Conservation (phyloP, 2,329 filamentous ascomycete species). For the Ploettnerulaceae sp. region DNA sequence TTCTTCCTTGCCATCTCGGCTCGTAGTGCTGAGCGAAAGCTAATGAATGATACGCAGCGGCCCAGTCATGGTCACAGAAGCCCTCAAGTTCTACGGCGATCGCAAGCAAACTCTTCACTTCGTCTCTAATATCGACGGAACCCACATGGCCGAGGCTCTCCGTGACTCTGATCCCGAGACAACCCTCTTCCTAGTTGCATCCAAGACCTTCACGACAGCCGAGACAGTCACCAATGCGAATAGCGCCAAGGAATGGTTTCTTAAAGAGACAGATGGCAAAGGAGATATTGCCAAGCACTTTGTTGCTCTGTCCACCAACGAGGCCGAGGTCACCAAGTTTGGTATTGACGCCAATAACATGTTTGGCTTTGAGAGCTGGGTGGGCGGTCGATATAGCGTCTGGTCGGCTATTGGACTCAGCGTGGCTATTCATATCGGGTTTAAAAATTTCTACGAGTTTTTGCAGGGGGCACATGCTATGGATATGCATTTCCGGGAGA, state of each 20-base stretch:
- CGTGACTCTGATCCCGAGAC: slow-evolving; percentile 88
- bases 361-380: slow-evolving; percentile 99
- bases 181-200: slow-evolving; percentile 96
- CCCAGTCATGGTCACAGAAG: slow-evolving; percentile 98
- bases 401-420: slow-evolving; percentile 98
- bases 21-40: slow-evolving; percentile 29
- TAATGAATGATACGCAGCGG: slow-evolving; percentile 51
- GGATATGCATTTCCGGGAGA: slow-evolving; percentile 95
- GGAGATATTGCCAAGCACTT: slow-evolving; percentile 97
- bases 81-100: slow-evolving; percentile 89
- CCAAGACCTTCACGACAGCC: slow-evolving; percentile 98
- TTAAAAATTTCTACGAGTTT: slow-evolving; percentile 96
- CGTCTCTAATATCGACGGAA: slow-evolving; percentile 99
- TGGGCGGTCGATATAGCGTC: slow-evolving; percentile 95
- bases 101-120: slow-evolving; percentile 88
- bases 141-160: slow-evolving; percentile 92
- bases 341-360: slow-evolving; percentile 99
- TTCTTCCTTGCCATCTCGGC: no score
- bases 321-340: slow-evolving; percentile 93
- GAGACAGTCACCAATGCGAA: slow-evolving; percentile 97
- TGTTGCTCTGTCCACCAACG: slow-evolving; percentile 94
- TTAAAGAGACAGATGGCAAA: slow-evolving; percentile 71
- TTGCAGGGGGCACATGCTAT: slow-evolving; percentile 90
- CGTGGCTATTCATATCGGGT: slow-evolving; percentile 92
- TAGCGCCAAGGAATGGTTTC: slow-evolving; percentile 95